Base-by-base conservation (phyloP, 805 yeast species). In the Schizosaccharomyces lindneri region DNA sequence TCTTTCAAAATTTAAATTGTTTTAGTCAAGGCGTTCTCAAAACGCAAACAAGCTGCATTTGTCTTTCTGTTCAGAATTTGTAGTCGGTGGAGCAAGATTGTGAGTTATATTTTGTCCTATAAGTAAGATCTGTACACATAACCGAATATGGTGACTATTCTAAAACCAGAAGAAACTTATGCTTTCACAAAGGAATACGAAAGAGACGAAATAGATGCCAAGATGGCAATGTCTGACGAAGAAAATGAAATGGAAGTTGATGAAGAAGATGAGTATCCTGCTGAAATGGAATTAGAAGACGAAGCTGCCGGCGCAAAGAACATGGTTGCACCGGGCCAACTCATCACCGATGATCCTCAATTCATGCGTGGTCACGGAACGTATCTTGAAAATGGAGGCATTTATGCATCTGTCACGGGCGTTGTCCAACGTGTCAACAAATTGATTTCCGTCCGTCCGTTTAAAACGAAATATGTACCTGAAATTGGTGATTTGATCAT, bases 401-500 rank as follows among this genome's bases (percentile, higher is more conserved):
- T 64, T 11, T 87, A 80, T 70, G 84, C 95, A 2, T 84, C 97
- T 0, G 95, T 90, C 5, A 96, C 96, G 0, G 99, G 99, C 4
- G 81, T 82, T 11, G 83, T 93, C 4, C 79, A 85, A 1, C 78
- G 90, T 64, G 96, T 89, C 61, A 93, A 93, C 71, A 81, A 89
- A 67, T 76, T 93, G 63, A 76, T 93, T 63, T 83, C 89, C 68
- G 97, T 93, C 21, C 73, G 80, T 36, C 95, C 97, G 3, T 77
- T 90, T 63, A 78, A 86, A 66, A 95, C 96, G 3, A 76, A 95
- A 63, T 51, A 51, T 5, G 60, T 81, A 43, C 95, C 98, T 0
- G 97, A 88, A 65, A 87, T 95, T 1, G 98, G 98, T 65, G 98
- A 93, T 70, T 97, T 93, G 71, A 77, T 93, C 27, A 83, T 93